Base-by-base conservation (phyloP, 768 basidiomycete species). In the Pholiota molesta region DNA sequence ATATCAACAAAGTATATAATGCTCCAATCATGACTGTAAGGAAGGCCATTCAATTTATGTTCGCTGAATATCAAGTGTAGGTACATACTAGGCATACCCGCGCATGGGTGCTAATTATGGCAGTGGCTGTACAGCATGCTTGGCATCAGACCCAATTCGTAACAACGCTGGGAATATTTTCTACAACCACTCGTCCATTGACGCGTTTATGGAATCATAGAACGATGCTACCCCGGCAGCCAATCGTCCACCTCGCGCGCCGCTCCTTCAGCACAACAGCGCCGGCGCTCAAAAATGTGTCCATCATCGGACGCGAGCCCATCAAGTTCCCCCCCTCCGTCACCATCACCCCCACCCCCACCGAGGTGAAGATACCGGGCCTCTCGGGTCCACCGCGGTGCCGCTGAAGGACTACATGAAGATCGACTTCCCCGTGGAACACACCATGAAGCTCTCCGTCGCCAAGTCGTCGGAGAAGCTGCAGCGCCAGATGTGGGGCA, bases 401-500 rank as follows among this genome's bases (percentile, higher is more conserved):
- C 80, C 79, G 45, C 77, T 84, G 47, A 75, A 79, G 60, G 70
- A 77, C 8, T 84, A 80, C 66, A 79, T 84, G 74, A 76, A 76
- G 59, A 72, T 84, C 60, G 74, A 74, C 54, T 77, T 79, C 52
- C 74, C 80, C 1, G 72, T 77, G 42, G 70, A 76, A 49, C 71
- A 75, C 61, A 72, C 72, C 14, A 70, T 84, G 67, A 72, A 77
- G n/a, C 71, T 85, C 23, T 62, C 82, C 7, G 87, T 97, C 47
- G 83, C 90, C 65, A 81, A 94, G 68, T 80, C 90, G 1, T 78
- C 82, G 44, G 72, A 86, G 55, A 91, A 93, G 73, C 77, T 85
- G 56, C 96, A 98, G 74, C 86, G 93, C 45, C 85, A 90, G 61
- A 90, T 93, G 83, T 99, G 97, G 96, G 97, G 97, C n/a, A 87